Evolutionary conservation across 2,329 filamentous ascomycete genomes (phyloP).

Genomic region (Nemania bipapillata): DNA sequence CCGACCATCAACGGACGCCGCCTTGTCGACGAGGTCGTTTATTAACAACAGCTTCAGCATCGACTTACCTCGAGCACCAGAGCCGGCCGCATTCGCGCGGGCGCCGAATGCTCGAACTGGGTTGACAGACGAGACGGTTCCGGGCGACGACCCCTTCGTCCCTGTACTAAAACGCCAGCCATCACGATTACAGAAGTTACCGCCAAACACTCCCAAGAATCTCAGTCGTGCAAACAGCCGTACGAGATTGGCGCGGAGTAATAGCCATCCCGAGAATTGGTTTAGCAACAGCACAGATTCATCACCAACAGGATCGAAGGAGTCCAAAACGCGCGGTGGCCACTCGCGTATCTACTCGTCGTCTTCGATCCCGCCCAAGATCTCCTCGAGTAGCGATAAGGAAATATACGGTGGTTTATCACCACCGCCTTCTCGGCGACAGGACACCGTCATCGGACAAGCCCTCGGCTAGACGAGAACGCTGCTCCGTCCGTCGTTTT

Average conservation of each 20-base stretch:
- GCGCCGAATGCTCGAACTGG: slow-evolving; percentile 72
- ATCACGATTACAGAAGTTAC: slow-evolving; percentile 65
- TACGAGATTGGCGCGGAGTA: slow-evolving; percentile 60
- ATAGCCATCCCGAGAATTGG: slow-evolving; percentile 58
- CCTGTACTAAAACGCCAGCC: slow-evolving; percentile 63
- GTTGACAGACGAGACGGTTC: slow-evolving; percentile 69
- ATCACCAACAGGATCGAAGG: slow-evolving; percentile 48
- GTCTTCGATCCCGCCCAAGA: slow-evolving; percentile 57
- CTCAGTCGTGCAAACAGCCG: slow-evolving; percentile 47
- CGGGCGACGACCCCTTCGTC: slow-evolving; percentile 70
- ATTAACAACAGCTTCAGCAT: slow-evolving; percentile 57
- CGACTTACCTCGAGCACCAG: slow-evolving; percentile 57
- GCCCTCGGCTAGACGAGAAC: slow-evolving; percentile 61
- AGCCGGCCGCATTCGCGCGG: slow-evolving; percentile 64
- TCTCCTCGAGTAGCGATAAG: slow-evolving; percentile 58
- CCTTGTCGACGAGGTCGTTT: slow-evolving; percentile 51
- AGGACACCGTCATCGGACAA: slow-evolving; percentile 62
- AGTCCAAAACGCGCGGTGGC: slow-evolving; percentile 42
- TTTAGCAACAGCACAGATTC: slow-evolving; percentile 52
- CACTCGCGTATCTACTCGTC: slow-evolving; percentile 59
- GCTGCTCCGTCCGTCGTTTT: slow-evolving; percentile 19
- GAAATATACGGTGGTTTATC: slow-evolving; percentile 61
- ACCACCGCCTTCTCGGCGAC: slow-evolving; percentile 60
- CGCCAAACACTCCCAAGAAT: slow-evolving; percentile 49
- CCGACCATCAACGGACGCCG: slow-evolving; percentile 49